Percentiles rank a stretch among this genome's conserved stretches.
phyloP scores from a whole-genome alignment of 2,329 filamentous ascomycete genomes.

The Hypoxylon rubiginosum region DNA sequence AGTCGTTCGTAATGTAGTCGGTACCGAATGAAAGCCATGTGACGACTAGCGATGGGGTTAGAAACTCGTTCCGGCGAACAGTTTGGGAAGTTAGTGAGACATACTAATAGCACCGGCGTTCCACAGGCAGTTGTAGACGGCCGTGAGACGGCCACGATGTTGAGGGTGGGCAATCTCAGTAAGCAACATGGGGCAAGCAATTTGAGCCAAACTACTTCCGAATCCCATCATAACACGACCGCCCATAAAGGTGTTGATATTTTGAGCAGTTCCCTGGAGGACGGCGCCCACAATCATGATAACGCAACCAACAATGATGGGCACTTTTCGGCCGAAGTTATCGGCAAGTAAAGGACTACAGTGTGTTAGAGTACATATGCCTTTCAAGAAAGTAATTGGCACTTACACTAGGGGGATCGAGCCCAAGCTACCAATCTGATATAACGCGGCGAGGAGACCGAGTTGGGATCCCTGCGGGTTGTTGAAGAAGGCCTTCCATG shows the following conservation, averaged over 20 bases:
- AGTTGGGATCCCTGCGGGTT: slow-evolving; percentile 59
- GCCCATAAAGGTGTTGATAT: slow-evolving; percentile 63
- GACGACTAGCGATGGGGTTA: slow-evolving; percentile 52
- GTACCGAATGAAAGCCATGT: slow-evolving; percentile 66
- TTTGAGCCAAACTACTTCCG: slow-evolving; percentile 65
- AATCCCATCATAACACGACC: slow-evolving; percentile 71
- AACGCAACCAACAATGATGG: slow-evolving; percentile 64
- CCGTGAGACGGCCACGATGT: slow-evolving; percentile 65
- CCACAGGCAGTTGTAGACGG: slow-evolving; percentile 69
- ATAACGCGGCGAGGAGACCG: slow-evolving; percentile 70
- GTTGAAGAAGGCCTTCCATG: slow-evolving; percentile 63
- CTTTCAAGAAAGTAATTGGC: background rate
- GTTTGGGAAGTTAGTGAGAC: slow-evolving; percentile 14
- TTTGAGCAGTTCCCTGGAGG: slow-evolving; percentile 66
- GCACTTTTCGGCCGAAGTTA: slow-evolving; percentile 60
- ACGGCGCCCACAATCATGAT: slow-evolving; percentile 68
- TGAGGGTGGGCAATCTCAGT: slow-evolving; percentile 68
- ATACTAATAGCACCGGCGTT: slow-evolving; percentile 56
- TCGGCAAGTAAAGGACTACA: slow-evolving; percentile 66
- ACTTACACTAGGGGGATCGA: slow-evolving; percentile 68
- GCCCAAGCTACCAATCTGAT: slow-evolving; percentile 70
- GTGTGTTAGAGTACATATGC: slow-evolving; percentile 9
- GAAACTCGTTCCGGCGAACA: background rate
- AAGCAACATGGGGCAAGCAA: slow-evolving; percentile 65
- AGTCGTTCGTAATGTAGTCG: slow-evolving; percentile 60